A percentile compares a stretch with the other conserved stretches of the same genome.
Evolutionary conservation across 257 asterid species (phyloP).

Genomic region (Mitragyna speciosa): DNA sequence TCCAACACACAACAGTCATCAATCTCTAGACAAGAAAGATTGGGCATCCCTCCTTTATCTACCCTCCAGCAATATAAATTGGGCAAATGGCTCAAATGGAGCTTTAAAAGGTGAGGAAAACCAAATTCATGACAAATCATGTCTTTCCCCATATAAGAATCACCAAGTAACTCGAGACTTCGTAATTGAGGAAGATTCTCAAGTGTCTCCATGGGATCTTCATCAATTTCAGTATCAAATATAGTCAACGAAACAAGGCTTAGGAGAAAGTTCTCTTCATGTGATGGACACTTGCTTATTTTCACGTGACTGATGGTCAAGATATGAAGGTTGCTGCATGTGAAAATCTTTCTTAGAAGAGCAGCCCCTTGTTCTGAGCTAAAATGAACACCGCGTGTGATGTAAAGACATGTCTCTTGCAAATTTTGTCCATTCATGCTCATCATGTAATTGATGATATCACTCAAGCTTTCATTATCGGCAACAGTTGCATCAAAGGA

Average conservation of each 20-base stretch:
- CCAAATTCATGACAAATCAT: background rate
- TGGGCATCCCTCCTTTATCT: slow-evolving; percentile 27
- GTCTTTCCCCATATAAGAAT: background rate
- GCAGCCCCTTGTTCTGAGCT: background rate
- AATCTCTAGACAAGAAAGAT: background rate
- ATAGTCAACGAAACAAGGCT: background rate
- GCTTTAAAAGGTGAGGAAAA: slow-evolving; percentile 17
- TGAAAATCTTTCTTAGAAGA: background rate
- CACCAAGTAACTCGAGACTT: fast-evolving
- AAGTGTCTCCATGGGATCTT: slow-evolving; percentile 8
- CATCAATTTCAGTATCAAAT: background rate
- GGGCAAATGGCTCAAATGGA: fast-evolving
- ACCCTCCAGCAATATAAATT: slow-evolving; percentile 13
- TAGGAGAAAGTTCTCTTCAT: background rate
- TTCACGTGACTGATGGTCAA: background rate
- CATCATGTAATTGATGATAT: background rate
- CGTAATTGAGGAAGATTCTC: slow-evolving; percentile 14
- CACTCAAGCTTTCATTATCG: background rate
- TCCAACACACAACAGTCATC: background rate
- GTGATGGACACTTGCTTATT: background rate
- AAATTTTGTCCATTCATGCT: background rate
- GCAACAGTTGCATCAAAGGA: background rate
- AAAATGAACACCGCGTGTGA: background rate
- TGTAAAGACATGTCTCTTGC: background rate
- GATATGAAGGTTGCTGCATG: background rate